Evolutionary conservation across 1,284 basidiomycete species (phyloP), one percentile per base, ranked within the genome.

Genomic region (Meira miltonrushii): DNA sequence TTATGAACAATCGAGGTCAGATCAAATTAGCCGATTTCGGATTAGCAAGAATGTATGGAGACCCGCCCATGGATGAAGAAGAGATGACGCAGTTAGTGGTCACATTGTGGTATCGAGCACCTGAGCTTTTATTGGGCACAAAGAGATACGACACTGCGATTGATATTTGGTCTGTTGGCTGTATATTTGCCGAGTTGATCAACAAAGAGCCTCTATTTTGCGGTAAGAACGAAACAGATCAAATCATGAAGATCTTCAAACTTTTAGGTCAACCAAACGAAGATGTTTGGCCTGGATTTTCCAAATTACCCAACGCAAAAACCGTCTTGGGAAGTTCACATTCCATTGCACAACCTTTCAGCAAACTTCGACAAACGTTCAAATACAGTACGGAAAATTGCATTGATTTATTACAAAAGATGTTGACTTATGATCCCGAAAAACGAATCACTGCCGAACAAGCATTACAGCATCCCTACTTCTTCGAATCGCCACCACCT

Each of bases 21-120:
- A 93, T 99, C 79, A 99, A 98, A 75, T 90, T 99, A 8, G 95
- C 94, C 5, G 95, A 99, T 80, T 99, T 99, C 79, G 95, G 95
- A 3, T 85, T 98, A 39, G 95, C 95, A 17, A 82, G 95, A 69
- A 86, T 91, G 60, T 98, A 90, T 78, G 93, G 94, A 38, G 95
- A 98, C 78, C 54, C 33, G 48, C 48, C 5, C 37, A 33, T 33
- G 28, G 28, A 33, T 33, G 43, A 10, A 25, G 91, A 91, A 7
- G 90, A 92, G 17, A 88, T 99, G 85, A 99, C 95, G 2, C 91
- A 93, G 74, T 83, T 98, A 13, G 95, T 99, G 1, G 95, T 98
- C 5, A 98, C 95, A 1, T 82, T 99, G 13, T 99, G 95, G 95
- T 99, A 99, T 81, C 85, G 94, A 90, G 64, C 68, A 10, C 70